phyloP scores from a whole-genome alignment of 2,329 filamentous ascomycete genomes.

The Claviceps sp. region DNA sequence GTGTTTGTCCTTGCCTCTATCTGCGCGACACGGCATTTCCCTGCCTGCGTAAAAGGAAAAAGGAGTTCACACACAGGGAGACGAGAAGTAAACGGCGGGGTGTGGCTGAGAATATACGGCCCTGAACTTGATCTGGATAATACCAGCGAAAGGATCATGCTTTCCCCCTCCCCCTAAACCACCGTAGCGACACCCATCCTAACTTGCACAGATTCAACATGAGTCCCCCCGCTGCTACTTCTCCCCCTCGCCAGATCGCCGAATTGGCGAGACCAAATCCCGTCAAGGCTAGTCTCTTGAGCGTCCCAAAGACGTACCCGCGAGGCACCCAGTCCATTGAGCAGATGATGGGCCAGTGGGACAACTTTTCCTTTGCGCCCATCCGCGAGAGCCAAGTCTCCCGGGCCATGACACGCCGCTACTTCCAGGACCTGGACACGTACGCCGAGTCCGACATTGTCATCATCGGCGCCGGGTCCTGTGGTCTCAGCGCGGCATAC shows the following conservation, averaged over 20 bases:
- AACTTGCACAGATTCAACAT: constrained; percentile 37
- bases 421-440: constrained; percentile 78
- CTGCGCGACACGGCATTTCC: background rate
- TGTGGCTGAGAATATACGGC: constrained; percentile 76
- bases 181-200: constrained; percentile 11
- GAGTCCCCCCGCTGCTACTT: constrained; percentile 65
- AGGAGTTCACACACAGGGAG: background rate
- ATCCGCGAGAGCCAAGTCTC: constrained; percentile 90
- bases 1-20: background rate
- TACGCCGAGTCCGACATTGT: constrained; percentile 91
- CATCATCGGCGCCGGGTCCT: constrained; percentile 82
- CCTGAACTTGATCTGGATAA: constrained; percentile 95
- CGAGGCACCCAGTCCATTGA: constrained; percentile 34
- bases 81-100: constrained; percentile 7
- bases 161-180: constrained; percentile 40
- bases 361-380: constrained; percentile 65
- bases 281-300: constrained; percentile 26
- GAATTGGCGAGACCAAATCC: constrained; percentile 27
- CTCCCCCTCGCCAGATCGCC: constrained; percentile 38
- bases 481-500: constrained; percentile 75
- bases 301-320: constrained; percentile 13
- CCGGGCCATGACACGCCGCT: constrained; percentile 84
- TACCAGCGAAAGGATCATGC: constrained; percentile 99
- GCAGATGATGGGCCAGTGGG: constrained; percentile 65
- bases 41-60: background rate